These are phyloP conservation scores for Cystobasidium slooffiae DNA, from an alignment of 1,284 basidiomycete genomes.

Conservation along the genomic window DNA sequence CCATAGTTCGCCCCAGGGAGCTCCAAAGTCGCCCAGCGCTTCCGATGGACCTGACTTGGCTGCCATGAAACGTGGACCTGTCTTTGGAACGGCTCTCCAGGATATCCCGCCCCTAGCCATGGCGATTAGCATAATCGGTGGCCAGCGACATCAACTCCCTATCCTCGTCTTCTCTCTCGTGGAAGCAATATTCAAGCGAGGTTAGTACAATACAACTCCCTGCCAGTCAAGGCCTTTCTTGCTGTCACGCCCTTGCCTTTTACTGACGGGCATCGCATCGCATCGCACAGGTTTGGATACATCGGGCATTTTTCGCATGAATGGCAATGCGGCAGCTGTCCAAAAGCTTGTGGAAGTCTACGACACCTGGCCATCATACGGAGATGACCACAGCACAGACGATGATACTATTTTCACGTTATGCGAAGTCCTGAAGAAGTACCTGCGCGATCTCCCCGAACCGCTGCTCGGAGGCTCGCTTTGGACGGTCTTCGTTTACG, in stretches of 20 bases:
- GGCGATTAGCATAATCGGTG: slow-evolving; percentile 40
- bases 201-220: not conserved
- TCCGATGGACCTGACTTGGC: not conserved
- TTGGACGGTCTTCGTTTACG: slow-evolving; percentile 54
- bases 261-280: not conserved
- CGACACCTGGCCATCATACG: slow-evolving; percentile 39
- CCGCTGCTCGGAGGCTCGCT: slow-evolving; percentile 55
- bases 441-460: slow-evolving; percentile 64
- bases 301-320: slow-evolving; percentile 39
- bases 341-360: slow-evolving; percentile 24
- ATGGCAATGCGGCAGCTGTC: slow-evolving; percentile 29
- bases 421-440: slow-evolving; percentile 60
- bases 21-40: not conserved
- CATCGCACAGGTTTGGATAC: slow-evolving; percentile 23
- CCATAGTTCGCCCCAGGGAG: too few relatives aligned
- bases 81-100: slow-evolving; percentile 20
- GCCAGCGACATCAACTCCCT: slow-evolving; percentile 40
- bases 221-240: not conserved
- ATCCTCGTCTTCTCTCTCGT: slow-evolving; percentile 42
- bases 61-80: slow-evolving; percentile 19
- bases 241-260: not conserved
- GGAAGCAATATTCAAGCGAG: slow-evolving; percentile 43
- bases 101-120: slow-evolving; percentile 35
- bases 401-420: slow-evolving; percentile 32
- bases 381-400: slow-evolving; percentile 34